These are phyloP conservation scores for Fusarium liriodendri DNA, from an alignment of 2,329 filamentous ascomycete species.

Conservation along the genomic window DNA sequence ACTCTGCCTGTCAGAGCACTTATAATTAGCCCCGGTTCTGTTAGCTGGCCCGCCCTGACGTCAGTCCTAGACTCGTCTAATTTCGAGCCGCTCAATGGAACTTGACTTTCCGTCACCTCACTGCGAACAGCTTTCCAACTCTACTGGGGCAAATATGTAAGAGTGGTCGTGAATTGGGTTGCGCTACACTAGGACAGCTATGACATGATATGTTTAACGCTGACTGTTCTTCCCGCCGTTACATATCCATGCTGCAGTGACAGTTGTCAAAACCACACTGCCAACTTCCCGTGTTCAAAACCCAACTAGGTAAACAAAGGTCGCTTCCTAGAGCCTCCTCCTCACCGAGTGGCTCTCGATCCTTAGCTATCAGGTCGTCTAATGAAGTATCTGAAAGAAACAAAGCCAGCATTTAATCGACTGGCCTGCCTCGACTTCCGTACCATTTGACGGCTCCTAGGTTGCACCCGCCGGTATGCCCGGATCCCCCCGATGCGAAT, in stretches of 20 bases:
- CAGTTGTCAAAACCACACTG: neutral
- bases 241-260: neutral
- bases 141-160: neutral
- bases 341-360: constrained; percentile 42
- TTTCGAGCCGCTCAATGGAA: neutral
- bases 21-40: neutral
- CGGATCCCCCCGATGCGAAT: constrained; percentile 20
- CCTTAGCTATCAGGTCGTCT: constrained; percentile 1
- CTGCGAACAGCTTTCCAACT: neutral
- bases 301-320: neutral
- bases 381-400: neutral
- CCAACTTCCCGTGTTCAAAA: constrained; percentile 12
- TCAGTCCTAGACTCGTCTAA: constrained; percentile 23
- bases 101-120: constrained; percentile 3
- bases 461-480: constrained; percentile 12
- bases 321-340: constrained; percentile 36
- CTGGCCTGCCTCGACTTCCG: neutral
- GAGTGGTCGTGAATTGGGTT: constrained; percentile 15
- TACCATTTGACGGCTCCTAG: neutral
- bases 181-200: constrained; percentile 2
- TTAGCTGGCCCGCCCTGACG: constrained; percentile 33
- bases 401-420: neutral
- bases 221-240: neutral
- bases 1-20: neutral
- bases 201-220: neutral